These are phyloP conservation scores for Sclerotinia sclerotiorum DNA, from an alignment of 2,329 filamentous ascomycete species.

Conservation along the genomic window DNA sequence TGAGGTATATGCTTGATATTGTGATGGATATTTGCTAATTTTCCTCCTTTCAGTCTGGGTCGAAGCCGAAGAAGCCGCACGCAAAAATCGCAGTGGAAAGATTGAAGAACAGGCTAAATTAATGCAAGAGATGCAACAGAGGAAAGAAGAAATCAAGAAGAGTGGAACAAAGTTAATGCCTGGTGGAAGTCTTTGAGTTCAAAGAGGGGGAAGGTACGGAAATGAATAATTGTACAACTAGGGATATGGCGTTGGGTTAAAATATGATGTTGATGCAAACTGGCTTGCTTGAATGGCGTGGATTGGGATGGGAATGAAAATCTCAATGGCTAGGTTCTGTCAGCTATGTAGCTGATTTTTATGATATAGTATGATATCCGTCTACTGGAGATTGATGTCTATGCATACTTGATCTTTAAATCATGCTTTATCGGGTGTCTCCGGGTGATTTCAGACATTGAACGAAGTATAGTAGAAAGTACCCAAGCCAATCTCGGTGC, in stretches of 20 bases:
- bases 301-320: neutral
- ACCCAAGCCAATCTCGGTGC: too few species aligned
- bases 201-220: neutral
- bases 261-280: neutral
- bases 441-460: too few species aligned
- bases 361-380: neutral
- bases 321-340: neutral
- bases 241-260: conserved; percentile 17
- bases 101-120: conserved; percentile 41
- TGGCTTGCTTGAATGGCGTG: neutral
- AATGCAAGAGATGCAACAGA: conserved; percentile 43
- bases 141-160: conserved; percentile 46
- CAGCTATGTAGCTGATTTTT: neutral
- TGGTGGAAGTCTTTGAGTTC: conserved; percentile 33
- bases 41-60: conserved; percentile 46
- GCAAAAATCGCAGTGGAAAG: conserved; percentile 42
- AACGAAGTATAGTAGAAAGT: too few species aligned
- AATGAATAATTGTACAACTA: neutral
- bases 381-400: neutral
- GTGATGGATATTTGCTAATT: neutral
- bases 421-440: too few species aligned
- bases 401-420: too few species aligned
- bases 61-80: conserved; percentile 45
- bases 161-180: conserved; percentile 30
- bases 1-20: neutral